phyloP scores from a whole-genome alignment of 176 grass and related monocot species.

The Avena atlantica region DNA sequence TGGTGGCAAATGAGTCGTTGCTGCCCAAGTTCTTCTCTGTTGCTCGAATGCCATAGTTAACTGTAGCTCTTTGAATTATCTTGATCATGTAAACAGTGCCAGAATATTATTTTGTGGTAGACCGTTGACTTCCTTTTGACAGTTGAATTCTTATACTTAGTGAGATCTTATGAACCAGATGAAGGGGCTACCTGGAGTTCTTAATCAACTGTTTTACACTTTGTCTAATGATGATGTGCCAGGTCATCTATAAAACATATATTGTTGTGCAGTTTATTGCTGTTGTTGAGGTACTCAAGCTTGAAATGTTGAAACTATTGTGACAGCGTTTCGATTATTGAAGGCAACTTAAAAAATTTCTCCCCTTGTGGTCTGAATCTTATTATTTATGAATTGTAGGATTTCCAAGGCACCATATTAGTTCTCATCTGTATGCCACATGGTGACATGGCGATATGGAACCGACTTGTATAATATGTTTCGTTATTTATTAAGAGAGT shows the following conservation, averaged over 20 bases:
- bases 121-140: neutral
- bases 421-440: too few relatives aligned
- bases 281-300: neutral
- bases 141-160: neutral
- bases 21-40: conserved; percentile 64
- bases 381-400: too few relatives aligned
- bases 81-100: conserved; percentile 13
- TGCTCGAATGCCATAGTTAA: conserved; percentile 43
- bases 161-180: conserved; percentile 22
- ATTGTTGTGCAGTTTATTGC: neutral
- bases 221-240: too few relatives aligned
- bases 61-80: neutral
- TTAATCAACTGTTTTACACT: too few relatives aligned
- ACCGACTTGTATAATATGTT: too few relatives aligned
- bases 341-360: too few relatives aligned
- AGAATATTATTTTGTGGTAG: neutral
- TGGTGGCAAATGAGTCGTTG: conserved; percentile 55
- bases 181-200: neutral
- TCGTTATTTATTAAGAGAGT: too few relatives aligned
- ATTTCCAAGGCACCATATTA: too few relatives aligned
- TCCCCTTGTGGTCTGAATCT: too few relatives aligned
- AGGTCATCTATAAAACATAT: too few relatives aligned
- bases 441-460: too few relatives aligned
- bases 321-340: neutral
- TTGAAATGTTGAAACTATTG: conserved; percentile 15